Conservation (phyloP, 1,284 basidiomycete species). For the Marasmius sp. region DNA sequence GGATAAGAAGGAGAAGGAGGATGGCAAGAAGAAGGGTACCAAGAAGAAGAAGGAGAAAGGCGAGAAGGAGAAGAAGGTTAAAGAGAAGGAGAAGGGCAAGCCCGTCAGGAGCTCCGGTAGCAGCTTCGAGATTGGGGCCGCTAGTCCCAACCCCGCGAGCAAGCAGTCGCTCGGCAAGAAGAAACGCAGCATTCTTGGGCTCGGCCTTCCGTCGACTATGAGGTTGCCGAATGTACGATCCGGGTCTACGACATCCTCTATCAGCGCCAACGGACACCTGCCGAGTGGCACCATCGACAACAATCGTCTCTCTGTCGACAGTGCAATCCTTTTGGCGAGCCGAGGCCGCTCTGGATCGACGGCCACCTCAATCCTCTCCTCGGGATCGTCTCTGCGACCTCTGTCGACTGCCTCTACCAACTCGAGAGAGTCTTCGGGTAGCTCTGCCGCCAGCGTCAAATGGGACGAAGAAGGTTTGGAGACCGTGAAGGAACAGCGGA, state of each 20-base stretch:
- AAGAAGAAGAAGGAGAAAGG: slow-evolving; percentile 10
- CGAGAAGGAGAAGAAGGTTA: slow-evolving; percentile 6
- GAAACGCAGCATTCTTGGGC: slow-evolving; percentile 58
- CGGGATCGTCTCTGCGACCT: slow-evolving; percentile 57
- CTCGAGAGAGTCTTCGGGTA: slow-evolving; percentile 49
- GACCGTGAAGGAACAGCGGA: slow-evolving; percentile 51
- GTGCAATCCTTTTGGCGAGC: slow-evolving; percentile 32
- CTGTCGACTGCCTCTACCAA: slow-evolving; percentile 51
- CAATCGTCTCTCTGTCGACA: slow-evolving; percentile 48
- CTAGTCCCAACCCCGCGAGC: slow-evolving; percentile 32
- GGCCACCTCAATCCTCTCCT: slow-evolving; percentile 37
- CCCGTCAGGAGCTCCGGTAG: slow-evolving; percentile 51
- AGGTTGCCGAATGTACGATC: slow-evolving; percentile 48
- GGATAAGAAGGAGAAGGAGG: slow-evolving; percentile 10
- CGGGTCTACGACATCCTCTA: slow-evolving; percentile 40
- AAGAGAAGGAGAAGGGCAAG: slow-evolving; percentile 29
- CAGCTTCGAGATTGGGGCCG: slow-evolving; percentile 63
- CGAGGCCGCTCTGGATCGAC: slow-evolving; percentile 40
- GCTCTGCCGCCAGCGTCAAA: slow-evolving; percentile 45
- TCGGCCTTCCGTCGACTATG: slow-evolving; percentile 43
- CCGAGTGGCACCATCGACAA: slow-evolving; percentile 9
- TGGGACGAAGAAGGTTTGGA: slow-evolving; percentile 69
- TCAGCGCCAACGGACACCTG: slow-evolving; percentile 9
- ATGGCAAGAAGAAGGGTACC: slow-evolving; percentile 12
- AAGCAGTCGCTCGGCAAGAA: slow-evolving; percentile 47